Base-by-base conservation (phyloP, 768 basidiomycete genomes). In the Gymnopilus dilepis region DNA sequence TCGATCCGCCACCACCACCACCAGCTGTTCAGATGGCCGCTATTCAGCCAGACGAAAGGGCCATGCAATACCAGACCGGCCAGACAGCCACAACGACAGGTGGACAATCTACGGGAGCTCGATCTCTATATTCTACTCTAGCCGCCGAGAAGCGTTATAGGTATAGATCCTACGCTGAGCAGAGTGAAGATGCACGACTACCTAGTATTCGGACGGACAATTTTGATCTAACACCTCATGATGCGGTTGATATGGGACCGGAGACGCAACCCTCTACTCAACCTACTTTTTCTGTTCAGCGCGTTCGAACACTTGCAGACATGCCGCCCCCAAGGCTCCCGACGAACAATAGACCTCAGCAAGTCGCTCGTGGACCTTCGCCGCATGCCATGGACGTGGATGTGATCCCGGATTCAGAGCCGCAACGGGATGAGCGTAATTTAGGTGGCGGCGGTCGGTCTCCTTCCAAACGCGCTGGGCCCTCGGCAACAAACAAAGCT, bases 371-470 rank as follows among this genome's bases (percentile, higher is more conserved):
- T 12, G 21, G 30, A 9, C n/a, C 50, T 52, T 34, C 63, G 22
- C 56, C 65, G 17, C 54, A 55, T n/a, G 37, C 60, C 1, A 55
- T 54, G 40, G 80, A 79, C 64, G 54, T 81, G 65, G 85, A 85
- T 31, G 58, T 88, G 53, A 77, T 91, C 15, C 87, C 88, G 2
- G 89, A 90, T 68, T 90, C 88, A 2, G 88, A 89, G 63, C 66
- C 59, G 21, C 24, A 51, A 31, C 60, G 47, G 21, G 37, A 24
- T 37, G 48, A 60, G 22, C n/a, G 31, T 15, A 28, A 41, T 5
- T 22, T 40, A 40, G 33, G n/a, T 26, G 50, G 57, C 3, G 56
- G 51, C 15, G 7, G 53, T 22, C 33, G 58, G n/a, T 28, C 34
- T 21, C 7, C 56, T 40, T 34, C 42, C 41, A 7, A 37, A 55